A percentile compares a stretch with the other conserved stretches of the same genome.
phyloP scores from a whole-genome alignment of 768 basidiomycete genomes.

The Cystofilobasidium capitatum region DNA sequence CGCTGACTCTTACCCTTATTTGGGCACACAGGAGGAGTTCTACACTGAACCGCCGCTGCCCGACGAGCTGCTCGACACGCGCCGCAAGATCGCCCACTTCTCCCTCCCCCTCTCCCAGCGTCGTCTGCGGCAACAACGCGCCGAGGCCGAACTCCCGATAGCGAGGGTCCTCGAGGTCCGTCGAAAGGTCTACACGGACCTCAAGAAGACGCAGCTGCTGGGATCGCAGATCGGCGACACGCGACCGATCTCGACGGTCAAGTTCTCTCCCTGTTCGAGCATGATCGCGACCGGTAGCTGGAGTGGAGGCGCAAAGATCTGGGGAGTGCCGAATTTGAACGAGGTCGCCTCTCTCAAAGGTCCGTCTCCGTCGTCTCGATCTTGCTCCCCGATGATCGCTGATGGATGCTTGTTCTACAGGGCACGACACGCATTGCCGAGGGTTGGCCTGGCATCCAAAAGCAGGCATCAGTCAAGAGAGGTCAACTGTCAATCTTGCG shows the following conservation, averaged over 20 bases:
- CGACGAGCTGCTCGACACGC: constrained; percentile 71
- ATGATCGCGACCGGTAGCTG: constrained; percentile 87
- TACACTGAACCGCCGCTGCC: constrained; percentile 69
- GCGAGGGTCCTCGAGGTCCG: constrained; percentile 83
- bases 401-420: constrained; percentile 40
- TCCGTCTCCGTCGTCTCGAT: constrained; percentile 41
- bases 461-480: constrained; percentile 63
- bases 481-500: constrained; percentile 65
- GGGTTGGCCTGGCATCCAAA: constrained; percentile 97
- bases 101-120: constrained; percentile 49
- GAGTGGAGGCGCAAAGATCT: constrained; percentile 88
- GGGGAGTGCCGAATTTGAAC: constrained; percentile 89
- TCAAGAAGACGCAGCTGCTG: constrained; percentile 60
- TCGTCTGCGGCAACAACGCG: constrained; percentile 59
- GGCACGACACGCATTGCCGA: constrained; percentile 81
- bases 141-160: constrained; percentile 78
- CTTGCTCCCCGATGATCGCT: neutral
- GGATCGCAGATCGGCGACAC: constrained; percentile 98
- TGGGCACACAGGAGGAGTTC: constrained; percentile 55
- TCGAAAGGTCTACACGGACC: constrained; percentile 76
- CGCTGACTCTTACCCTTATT: neutral
- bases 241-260: constrained; percentile 81
- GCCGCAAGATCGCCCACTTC: constrained; percentile 79
- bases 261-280: constrained; percentile 85
- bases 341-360: constrained; percentile 66